Evolutionary conservation across 176 grass and related monocot species (phyloP).

Genomic region (Metroxylon sagu): DNA sequence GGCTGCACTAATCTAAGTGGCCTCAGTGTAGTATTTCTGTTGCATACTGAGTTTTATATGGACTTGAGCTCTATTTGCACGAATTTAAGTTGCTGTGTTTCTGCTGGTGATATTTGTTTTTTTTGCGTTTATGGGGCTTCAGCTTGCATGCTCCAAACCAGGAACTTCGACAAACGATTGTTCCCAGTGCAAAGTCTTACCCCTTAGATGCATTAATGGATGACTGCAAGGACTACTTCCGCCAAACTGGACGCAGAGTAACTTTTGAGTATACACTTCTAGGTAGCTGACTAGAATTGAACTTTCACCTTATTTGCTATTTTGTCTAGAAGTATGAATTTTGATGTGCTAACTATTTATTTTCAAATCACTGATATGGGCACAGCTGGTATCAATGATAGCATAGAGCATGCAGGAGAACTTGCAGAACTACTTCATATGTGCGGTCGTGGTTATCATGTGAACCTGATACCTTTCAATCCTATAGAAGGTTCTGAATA

Average conservation of each 20-base stretch:
- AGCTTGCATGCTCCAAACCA: slow-evolving; percentile 90
- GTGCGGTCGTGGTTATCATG: slow-evolving; percentile 74
- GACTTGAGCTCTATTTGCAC: no score
- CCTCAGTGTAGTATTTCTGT: no score
- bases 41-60: no score
- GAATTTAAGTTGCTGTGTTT: no score
- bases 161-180: slow-evolving; percentile 68
- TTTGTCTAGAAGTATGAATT: background rate
- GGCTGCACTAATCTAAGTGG: no score
- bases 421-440: slow-evolving; percentile 49
- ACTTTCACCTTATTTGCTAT: background rate
- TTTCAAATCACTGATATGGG: slow-evolving; percentile 1
- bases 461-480: slow-evolving; percentile 94
- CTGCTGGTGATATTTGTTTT: background rate
- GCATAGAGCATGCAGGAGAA: slow-evolving; percentile 57
- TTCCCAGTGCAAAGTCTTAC: slow-evolving; percentile 90
- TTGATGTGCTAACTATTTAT: background rate
- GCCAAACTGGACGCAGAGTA: slow-evolving; percentile 66
- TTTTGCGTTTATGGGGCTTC: background rate
- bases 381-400: slow-evolving; percentile 91
- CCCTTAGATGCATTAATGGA: slow-evolving; percentile 71
- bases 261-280: slow-evolving; percentile 91
- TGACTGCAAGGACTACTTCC: slow-evolving; percentile 82
- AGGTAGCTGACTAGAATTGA: slow-evolving; percentile 30
- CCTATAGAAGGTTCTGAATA: slow-evolving; percentile 87